Evolutionary conservation across 805 yeast genomes (phyloP).

Genomic region (Ogataea saltuana): DNA sequence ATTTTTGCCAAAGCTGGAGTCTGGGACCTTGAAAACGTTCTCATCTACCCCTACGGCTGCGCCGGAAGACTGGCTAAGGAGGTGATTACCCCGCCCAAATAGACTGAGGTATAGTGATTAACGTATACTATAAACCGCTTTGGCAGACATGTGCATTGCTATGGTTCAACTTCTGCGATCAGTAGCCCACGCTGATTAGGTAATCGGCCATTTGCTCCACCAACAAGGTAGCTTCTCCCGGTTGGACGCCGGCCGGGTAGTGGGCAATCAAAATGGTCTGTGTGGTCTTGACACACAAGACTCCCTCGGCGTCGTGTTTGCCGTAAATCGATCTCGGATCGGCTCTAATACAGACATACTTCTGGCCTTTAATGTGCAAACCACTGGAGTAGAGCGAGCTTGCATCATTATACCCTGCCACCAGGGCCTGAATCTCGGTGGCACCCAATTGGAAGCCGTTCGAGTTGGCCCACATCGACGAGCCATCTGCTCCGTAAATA

Average conservation of each 20-base stretch:
- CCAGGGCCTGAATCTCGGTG: constrained; percentile 72
- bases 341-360: constrained; percentile 85
- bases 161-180: constrained; percentile 20
- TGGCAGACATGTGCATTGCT: neutral
- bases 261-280: constrained; percentile 94
- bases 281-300: constrained; percentile 87
- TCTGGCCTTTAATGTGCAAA: constrained; percentile 78
- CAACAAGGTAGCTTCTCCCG: constrained; percentile 93
- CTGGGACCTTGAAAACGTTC: constrained; percentile 70
- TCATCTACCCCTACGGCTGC: constrained; percentile 55
- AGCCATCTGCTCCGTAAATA: constrained; percentile 92
- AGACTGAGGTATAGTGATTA: neutral
- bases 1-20: constrained; percentile 63
- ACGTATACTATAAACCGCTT: constrained; percentile 7
- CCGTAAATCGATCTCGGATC: constrained; percentile 95
- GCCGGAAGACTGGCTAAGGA: constrained; percentile 46
- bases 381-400: constrained; percentile 81
- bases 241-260: constrained; percentile 85
- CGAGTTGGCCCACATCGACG: constrained; percentile 89
- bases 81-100: constrained; percentile 15
- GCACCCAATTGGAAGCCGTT: constrained; percentile 63
- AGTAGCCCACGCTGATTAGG: constrained; percentile 84
- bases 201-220: constrained; percentile 97
- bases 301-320: constrained; percentile 84
- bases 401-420: constrained; percentile 79